Percentiles rank a stretch among this genome's conserved stretches.
phyloP scores from a whole-genome alignment of 495 filamentous ascomycete genomes.

The Penicillium taxi region DNA sequence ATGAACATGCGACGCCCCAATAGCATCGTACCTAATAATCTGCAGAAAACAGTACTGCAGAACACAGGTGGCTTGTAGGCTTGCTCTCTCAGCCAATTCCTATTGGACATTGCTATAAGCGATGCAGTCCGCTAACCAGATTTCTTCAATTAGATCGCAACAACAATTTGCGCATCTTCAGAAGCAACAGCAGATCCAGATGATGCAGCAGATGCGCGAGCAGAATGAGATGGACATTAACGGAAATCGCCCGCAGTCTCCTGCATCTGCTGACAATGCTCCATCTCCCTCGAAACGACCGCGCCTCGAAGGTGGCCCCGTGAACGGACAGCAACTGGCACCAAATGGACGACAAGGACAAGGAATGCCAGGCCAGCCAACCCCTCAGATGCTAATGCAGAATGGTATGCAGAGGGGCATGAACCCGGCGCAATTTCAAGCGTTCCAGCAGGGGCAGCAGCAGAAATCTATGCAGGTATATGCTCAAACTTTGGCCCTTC shows the following conservation, averaged over 20 bases:
- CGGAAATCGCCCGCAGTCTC: slow-evolving; percentile 72
- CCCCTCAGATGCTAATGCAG: slow-evolving; percentile 57
- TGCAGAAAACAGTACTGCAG: slow-evolving; percentile 67
- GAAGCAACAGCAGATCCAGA: slow-evolving; percentile 53
- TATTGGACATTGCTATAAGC: background rate
- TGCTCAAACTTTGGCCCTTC: slow-evolving; percentile 71
- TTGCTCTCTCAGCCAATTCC: slow-evolving; percentile 2
- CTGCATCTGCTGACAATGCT: slow-evolving; percentile 74
- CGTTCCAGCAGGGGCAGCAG: slow-evolving; percentile 60
- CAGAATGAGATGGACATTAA: slow-evolving; percentile 83
- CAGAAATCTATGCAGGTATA: slow-evolving; percentile 80
- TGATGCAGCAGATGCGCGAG: slow-evolving; percentile 74
- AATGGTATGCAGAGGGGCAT: slow-evolving; percentile 68
- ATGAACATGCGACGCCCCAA: slow-evolving; percentile 44
- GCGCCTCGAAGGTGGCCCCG: slow-evolving; percentile 68
- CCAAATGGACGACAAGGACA: slow-evolving; percentile 69
- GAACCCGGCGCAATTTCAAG: slow-evolving; percentile 67
- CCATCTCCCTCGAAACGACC: slow-evolving; percentile 87
- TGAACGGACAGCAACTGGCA: slow-evolving; percentile 70
- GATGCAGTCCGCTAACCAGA: background rate
- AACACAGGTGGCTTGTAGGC: slow-evolving; percentile 47
- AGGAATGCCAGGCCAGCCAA: slow-evolving; percentile 63
- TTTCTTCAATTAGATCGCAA: slow-evolving; percentile 23
- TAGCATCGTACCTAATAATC: slow-evolving; percentile 39
- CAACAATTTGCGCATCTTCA: slow-evolving; percentile 55